Evolutionary conservation across 2,329 filamentous ascomycete genomes (phyloP), one percentile per base, ranked within the genome.

Genomic region (Hypocrella siamensis): DNA sequence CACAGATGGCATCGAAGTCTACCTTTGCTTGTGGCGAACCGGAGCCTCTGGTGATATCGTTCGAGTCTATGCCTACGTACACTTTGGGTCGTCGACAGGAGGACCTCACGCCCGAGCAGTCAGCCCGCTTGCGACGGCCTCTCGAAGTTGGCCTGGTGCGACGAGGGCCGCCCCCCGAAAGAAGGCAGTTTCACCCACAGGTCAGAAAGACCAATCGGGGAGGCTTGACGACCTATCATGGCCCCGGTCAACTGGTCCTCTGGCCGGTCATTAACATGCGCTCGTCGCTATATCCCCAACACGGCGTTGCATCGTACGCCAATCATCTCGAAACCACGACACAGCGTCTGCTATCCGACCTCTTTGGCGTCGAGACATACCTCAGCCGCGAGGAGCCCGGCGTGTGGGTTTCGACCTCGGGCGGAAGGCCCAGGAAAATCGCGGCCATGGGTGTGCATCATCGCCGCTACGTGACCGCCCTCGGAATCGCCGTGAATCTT

Each of bases 201-300:
- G 72, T 90, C 43, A 55, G 71, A 27, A 66, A 75, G 44, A 79
- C 82, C 11, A 68, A 75, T n/a, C 75, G 90, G 33, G 90, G 90
- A 38, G 90, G 90, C 0, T 75, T 93, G 41, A 86, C 83, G 0
- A 96, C 90, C 3, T 96, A 93, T 59, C 90, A 98, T 51, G 90
- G 88, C 0, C 90, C 88, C 0, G 88, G 88, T 0, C 90, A 98
- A 52, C 58, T 93, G 30, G 81, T 94, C 22, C 73, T 86, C n/a
- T 98, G 93, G 62, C 84, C 88, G 3, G 72, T 94, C 31, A 52
- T 93, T n/a, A 84, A 93, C 52, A 66, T 96, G 35, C 72, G 71
- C 33, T 64, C 69, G 6, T 46, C 53, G 0, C 40, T 54, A 9
- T 69, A 84, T 41, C 57, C 59, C 0, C 60, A 47, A 28, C 61